Percentiles rank a stretch among this genome's conserved stretches.
Evolutionary conservation across 1,284 basidiomycete genomes (phyloP).

Genomic region (Sporisorium reilianum): DNA sequence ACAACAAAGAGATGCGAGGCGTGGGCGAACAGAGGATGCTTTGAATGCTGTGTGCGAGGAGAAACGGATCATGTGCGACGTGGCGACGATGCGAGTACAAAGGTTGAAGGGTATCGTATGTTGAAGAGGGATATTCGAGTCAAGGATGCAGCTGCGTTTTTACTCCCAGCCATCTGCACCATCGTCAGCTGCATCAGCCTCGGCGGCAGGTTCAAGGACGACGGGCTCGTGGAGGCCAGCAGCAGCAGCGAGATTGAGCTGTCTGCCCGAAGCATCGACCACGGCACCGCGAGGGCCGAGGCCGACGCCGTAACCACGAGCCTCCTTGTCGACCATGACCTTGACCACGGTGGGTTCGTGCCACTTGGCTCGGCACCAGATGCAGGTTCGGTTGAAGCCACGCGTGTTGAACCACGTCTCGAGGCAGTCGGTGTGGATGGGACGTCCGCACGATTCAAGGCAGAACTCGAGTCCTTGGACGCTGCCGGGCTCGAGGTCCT

Average conservation of each 20-base stretch:
- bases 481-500: constrained; percentile 40
- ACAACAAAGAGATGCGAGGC: not conserved
- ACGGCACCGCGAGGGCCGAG: constrained; percentile 18
- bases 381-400: constrained; percentile 29
- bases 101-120: constrained; percentile 1
- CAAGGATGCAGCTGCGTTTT: not conserved
- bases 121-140: constrained; percentile 1
- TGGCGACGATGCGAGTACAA: not conserved
- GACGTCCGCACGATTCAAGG: constrained; percentile 43
- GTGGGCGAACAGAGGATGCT: not conserved
- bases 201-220: constrained; percentile 14
- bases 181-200: not conserved
- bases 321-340: not conserved
- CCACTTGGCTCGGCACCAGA: constrained; percentile 48
- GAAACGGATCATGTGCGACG: not conserved
- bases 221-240: constrained; percentile 21
- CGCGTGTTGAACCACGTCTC: constrained; percentile 38
- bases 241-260: constrained; percentile 42
- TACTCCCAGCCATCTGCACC: constrained; percentile 18
- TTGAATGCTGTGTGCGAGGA: not conserved
- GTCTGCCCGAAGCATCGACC: constrained; percentile 18
- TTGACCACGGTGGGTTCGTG: constrained; percentile 1
- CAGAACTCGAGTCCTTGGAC: constrained; percentile 43
- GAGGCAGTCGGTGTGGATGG: constrained; percentile 45
- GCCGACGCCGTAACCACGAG: constrained; percentile 43